Percentiles rank a stretch among this genome's conserved stretches.
These are phyloP conservation scores for Pisolithus marmoratus DNA, from an alignment of 768 basidiomycete genomes.

Conservation along the genomic window DNA sequence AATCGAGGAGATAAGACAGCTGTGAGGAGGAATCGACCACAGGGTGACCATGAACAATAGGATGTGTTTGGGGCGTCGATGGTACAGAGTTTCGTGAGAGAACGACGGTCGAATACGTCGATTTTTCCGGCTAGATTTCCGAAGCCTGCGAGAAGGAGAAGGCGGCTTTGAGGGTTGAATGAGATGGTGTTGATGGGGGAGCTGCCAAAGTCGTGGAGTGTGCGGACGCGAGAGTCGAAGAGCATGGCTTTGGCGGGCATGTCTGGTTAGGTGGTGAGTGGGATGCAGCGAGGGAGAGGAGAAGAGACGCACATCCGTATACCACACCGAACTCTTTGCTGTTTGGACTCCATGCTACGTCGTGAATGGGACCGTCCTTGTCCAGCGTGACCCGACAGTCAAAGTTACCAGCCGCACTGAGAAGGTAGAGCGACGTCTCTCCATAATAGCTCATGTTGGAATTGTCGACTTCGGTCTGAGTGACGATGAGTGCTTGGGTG, in stretches of 20 bases:
- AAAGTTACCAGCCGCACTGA: conserved; percentile 89
- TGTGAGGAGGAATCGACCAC: conserved; percentile 88
- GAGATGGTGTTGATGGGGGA: conserved; percentile 88
- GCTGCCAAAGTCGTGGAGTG: conserved; percentile 85
- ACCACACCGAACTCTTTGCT: conserved; percentile 96
- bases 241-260: conserved; percentile 95
- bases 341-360: conserved; percentile 94
- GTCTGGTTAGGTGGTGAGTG: conserved; percentile 37
- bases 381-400: conserved; percentile 85
- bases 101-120: conserved; percentile 86
- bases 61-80: conserved; percentile 94
- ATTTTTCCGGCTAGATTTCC: conserved; percentile 95
- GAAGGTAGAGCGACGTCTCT: conserved; percentile 90
- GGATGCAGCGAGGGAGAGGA: not conserved
- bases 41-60: conserved; percentile 92
- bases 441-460: conserved; percentile 98
- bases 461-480: conserved; percentile 95
- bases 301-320: conserved; percentile 80
- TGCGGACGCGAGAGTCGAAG: conserved; percentile 86
- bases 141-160: conserved; percentile 89
- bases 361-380: conserved; percentile 97
- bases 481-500: conserved; percentile 85
- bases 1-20: conserved; percentile 94
- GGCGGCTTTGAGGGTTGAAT: conserved; percentile 90
- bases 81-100: conserved; percentile 69